Percentiles rank a stretch among this genome's conserved stretches.
Conservation (phyloP, 495 filamentous ascomycete genomes). For the Neurospora sp. region DNA sequence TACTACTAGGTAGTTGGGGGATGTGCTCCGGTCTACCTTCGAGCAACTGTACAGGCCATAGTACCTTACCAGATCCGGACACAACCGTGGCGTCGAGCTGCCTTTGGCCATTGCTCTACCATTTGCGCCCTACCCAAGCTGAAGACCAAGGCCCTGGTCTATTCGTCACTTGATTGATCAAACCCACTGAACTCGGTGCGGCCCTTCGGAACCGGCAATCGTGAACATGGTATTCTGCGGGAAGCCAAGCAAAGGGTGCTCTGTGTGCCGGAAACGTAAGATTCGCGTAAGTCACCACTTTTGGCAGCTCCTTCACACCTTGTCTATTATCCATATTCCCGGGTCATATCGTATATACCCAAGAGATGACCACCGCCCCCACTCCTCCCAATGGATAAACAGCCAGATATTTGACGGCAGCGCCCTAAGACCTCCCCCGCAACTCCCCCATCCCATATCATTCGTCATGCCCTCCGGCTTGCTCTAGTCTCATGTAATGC, state of each 20-base stretch:
- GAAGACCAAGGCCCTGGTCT: neutral
- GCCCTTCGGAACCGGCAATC: neutral
- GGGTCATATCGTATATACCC: neutral
- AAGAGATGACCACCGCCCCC: neutral
- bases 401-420: neutral
- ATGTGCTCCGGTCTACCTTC: neutral
- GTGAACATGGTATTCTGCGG: slow-evolving; percentile 61
- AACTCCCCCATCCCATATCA: neutral
- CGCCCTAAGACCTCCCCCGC: neutral
- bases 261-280: slow-evolving; percentile 49
- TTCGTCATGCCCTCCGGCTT: neutral
- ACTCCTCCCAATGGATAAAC: neutral
- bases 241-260: slow-evolving; percentile 61
- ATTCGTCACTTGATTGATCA: neutral
- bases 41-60: neutral
- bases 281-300: slow-evolving; percentile 26
- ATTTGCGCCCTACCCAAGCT: neutral
- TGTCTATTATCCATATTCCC: neutral
- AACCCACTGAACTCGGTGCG: neutral
- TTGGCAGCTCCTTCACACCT: neutral
- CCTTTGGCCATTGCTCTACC: neutral
- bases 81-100: neutral
- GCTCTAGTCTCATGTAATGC: neutral
- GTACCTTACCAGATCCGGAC: neutral
- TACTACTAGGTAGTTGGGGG: neutral